Evolutionary conservation across 2,329 filamentous ascomycete genomes (phyloP).

Genomic region (Cladosporium halotolerans): DNA sequence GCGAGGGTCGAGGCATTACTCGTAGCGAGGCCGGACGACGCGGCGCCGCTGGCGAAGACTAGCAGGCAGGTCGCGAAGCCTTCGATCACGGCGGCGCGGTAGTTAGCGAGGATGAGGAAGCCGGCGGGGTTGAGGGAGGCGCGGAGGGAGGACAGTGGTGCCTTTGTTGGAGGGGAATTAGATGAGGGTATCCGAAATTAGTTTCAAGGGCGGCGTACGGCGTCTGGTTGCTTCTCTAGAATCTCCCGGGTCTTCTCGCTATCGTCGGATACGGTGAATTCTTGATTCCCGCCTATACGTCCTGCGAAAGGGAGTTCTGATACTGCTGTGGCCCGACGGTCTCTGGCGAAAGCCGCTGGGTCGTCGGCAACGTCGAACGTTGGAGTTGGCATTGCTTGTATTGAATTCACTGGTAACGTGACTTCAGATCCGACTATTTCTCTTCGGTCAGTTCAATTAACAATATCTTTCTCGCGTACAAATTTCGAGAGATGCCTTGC

Average conservation of each 20-base stretch:
- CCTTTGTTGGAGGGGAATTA: constrained; percentile 4
- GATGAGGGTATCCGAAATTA: neutral
- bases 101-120: constrained; percentile 18
- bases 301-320: constrained; percentile 23
- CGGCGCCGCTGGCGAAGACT: constrained; percentile 17
- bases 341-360: neutral
- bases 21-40: constrained; percentile 16
- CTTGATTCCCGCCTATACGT: constrained; percentile 31
- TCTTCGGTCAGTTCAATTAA: neutral
- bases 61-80: constrained; percentile 21
- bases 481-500: neutral
- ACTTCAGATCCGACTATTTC: neutral
- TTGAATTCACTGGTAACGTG: neutral
- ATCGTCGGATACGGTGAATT: constrained; percentile 24
- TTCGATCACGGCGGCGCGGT: constrained; percentile 21
- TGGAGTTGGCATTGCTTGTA: neutral
- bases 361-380: neutral
- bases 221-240: constrained; percentile 25
- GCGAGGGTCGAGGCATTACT: constrained; percentile 9
- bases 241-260: constrained; percentile 16
- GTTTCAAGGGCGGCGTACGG: constrained; percentile 13
- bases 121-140: constrained; percentile 16
- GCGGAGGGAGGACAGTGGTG: constrained; percentile 15
- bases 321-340: neutral
- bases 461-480: neutral